Base-by-base conservation (phyloP, 768 basidiomycete genomes). In the Pulveroboletus sp. region DNA sequence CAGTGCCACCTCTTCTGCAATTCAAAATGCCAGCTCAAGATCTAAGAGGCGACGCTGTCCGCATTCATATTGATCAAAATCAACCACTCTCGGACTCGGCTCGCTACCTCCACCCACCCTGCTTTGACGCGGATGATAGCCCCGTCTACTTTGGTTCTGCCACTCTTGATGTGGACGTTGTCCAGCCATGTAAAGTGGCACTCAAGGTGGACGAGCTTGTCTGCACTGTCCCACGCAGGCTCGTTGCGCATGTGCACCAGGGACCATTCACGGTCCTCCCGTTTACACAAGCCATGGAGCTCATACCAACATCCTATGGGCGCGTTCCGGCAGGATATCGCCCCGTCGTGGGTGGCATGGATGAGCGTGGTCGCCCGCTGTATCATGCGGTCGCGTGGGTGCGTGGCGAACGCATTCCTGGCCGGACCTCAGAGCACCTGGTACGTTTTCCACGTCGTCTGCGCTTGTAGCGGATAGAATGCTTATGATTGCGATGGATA, bases 171-270 rank as follows among this genome's bases (percentile, higher is more conserved):
- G 19, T 11, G 27, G 5, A 35, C 37, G 32, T 5, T 14, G 33
- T 49, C n/a, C 47, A 49, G 19, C 51, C 51, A 2, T 48, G 51
- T 41, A 48, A 43, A n/a, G 42, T 49, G 42, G 44, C 42, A 11
- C 45, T n/a, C 42, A 49, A 40, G 33, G 37, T 27, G 5, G 37
- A 35, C 9, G 27, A 33, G 11, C 42, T 49, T 11, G 11, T 52
- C 12, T 52, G 51, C 3, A 17, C n/a, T 3, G 42, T 44, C 6
- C 46, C 46, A 2, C 32, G 31, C 16, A 35, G 42, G 31, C 42
- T 44, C 16, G 12, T 35, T 21, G 42, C 43, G 36, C 38, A 24
- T 12, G 20, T n/a, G 16, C 47, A 48, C 17, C 10, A 17, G 40
- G 51, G 51, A 9, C 25, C 42, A 2, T 23, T 52, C 21, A 49